These are phyloP conservation scores for Melaleuca quinquenervia DNA, from an alignment of 345 rosid species.

Conservation along the genomic window DNA sequence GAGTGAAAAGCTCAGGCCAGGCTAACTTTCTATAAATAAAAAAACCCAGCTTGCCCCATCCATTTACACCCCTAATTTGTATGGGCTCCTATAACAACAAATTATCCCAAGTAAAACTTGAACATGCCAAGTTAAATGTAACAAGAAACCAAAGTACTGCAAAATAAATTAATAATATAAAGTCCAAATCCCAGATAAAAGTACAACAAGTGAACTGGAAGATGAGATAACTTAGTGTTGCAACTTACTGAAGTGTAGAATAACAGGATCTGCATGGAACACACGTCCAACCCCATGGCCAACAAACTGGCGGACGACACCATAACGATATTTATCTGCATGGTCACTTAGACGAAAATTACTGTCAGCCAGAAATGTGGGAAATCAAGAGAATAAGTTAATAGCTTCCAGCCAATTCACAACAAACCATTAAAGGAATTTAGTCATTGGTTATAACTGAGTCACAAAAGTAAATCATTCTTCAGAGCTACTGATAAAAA, in stretches of 20 bases:
- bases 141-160: not conserved
- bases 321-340: constrained; percentile 79
- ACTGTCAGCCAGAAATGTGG: not conserved
- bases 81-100: not conserved
- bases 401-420: not conserved
- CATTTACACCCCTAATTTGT: not conserved
- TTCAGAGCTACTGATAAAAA: not conserved
- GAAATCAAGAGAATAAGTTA: not conserved
- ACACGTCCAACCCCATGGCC: constrained; percentile 93
- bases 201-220: not conserved
- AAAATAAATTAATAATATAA: not conserved
- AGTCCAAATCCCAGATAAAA: not conserved
- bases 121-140: not conserved
- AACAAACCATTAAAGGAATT: not conserved
- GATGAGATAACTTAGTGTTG: not conserved
- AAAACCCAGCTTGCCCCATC: not conserved
- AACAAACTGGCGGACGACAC: constrained; percentile 74
- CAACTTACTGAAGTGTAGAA: constrained; percentile 59
- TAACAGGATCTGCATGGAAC: constrained; percentile 83
- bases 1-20: not conserved
- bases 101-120: not conserved
- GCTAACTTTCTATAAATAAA: not conserved
- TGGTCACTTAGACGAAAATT: constrained; percentile 33
- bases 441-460: not conserved
- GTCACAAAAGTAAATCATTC: not conserved